Conservation (phyloP, 371 early-diverging fungal species). For the Lichtheimia ornata region DNA sequence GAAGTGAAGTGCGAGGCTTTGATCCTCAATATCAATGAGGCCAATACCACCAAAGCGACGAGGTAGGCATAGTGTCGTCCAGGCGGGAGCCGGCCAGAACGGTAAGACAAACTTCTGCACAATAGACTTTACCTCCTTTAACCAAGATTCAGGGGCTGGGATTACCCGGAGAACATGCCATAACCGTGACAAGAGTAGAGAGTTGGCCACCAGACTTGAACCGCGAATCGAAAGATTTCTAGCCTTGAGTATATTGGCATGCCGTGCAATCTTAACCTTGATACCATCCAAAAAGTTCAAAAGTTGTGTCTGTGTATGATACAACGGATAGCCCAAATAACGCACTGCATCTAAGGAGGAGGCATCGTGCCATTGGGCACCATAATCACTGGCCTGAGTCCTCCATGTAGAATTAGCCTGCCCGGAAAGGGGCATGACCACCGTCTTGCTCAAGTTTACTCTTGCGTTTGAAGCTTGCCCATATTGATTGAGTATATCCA, state of each 20-base stretch:
- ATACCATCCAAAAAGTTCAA: background rate
- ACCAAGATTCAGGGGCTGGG: background rate
- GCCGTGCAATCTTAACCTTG: background rate
- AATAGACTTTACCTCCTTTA: no score
- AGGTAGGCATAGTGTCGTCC: no score
- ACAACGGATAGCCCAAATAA: background rate
- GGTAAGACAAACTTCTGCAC: no score
- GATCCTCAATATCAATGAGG: no score
- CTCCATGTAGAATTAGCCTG: background rate
- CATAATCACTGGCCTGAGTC: no score
- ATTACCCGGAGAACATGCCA: background rate
- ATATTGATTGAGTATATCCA: background rate
- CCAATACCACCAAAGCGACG: no score
- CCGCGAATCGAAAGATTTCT: background rate
- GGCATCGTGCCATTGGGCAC: background rate
- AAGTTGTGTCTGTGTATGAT: background rate
- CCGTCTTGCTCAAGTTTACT: conserved; percentile 2
- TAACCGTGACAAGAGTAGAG: background rate
- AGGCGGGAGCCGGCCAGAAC: no score
- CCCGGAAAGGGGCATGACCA: conserved; percentile 2
- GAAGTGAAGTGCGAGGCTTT: no score
- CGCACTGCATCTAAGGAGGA: background rate
- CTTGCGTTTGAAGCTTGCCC: conserved; percentile 3
- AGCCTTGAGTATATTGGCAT: background rate
- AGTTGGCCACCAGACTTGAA: no score